Conservation (phyloP, 805 yeast genomes). For the Wickerhamiella australiensis region DNA sequence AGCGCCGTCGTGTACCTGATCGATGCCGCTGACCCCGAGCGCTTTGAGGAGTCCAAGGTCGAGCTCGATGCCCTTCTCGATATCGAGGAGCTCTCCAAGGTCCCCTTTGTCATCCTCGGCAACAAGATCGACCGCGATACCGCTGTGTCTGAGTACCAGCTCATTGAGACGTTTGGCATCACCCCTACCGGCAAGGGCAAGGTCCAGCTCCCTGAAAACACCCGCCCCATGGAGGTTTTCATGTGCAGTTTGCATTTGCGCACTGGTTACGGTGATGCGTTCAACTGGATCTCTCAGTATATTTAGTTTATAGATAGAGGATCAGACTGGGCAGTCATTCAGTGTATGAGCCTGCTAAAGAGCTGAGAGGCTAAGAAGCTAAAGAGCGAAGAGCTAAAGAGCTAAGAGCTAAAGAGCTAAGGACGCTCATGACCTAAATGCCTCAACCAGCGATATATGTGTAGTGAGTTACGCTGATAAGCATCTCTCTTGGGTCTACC, state of each 20-base stretch:
- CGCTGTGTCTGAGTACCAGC: conserved; percentile 91
- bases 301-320: conserved; percentile 40
- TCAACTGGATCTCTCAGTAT: conserved; percentile 95
- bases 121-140: conserved; percentile 90
- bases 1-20: conserved; percentile 93
- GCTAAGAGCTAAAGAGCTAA: too few relatives aligned
- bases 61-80: conserved; percentile 88
- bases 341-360: too few relatives aligned
- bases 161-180: conserved; percentile 80
- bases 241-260: conserved; percentile 99
- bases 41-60: conserved; percentile 88
- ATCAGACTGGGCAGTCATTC: too few relatives aligned
- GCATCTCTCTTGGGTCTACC: too few relatives aligned
- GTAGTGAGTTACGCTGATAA: too few relatives aligned
- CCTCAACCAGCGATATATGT: too few relatives aligned
- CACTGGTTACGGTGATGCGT: conserved; percentile 96
- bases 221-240: conserved; percentile 88
- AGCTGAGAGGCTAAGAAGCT: too few relatives aligned
- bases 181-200: conserved; percentile 85
- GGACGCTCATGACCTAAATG: too few relatives aligned
- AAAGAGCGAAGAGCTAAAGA: too few relatives aligned
- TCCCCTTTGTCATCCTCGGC: conserved; percentile 89
- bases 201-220: conserved; percentile 49
- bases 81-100: conserved; percentile 79
- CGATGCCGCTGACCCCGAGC: conserved; percentile 92